Percentiles rank a stretch among this genome's conserved stretches.
Conservation (phyloP, 129 eudicot genomes). For the Solidago caesia region DNA sequence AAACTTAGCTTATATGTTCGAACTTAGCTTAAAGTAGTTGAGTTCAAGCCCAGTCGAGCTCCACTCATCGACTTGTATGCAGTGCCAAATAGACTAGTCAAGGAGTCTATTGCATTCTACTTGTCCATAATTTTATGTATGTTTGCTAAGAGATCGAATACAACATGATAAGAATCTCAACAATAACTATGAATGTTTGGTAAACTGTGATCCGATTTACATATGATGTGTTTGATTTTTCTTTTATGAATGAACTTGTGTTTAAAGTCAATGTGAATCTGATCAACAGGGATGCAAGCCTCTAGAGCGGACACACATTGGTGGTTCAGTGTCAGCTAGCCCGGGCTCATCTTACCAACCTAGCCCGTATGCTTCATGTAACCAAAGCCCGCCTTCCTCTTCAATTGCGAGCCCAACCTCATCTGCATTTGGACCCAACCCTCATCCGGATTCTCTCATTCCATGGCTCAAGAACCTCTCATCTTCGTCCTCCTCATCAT, state of each 20-base stretch:
- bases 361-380: constrained; percentile 66
- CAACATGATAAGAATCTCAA: neutral
- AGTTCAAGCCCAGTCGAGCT: no score
- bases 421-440: constrained; percentile 46
- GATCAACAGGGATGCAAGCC: constrained; percentile 75
- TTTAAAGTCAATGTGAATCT: constrained; percentile 5
- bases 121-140: neutral
- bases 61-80: no score
- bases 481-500: constrained; percentile 59
- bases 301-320: constrained; percentile 46
- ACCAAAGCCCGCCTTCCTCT: constrained; percentile 59
- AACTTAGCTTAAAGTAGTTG: no score
- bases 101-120: neutral
- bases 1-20: no score
- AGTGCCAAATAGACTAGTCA: neutral
- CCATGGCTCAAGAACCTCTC: constrained; percentile 81
- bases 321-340: constrained; percentile 65
- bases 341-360: constrained; percentile 70
- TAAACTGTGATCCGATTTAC: neutral
- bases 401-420: constrained; percentile 69
- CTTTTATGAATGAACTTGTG: neutral
- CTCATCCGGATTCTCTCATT: constrained; percentile 59
- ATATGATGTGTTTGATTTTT: neutral
- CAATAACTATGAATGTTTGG: constrained; percentile 10
- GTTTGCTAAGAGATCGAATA: neutral